Evolutionary conservation across 371 early-diverging fungal genomes (phyloP).

Genomic region (Actinomortierella ambigua): DNA sequence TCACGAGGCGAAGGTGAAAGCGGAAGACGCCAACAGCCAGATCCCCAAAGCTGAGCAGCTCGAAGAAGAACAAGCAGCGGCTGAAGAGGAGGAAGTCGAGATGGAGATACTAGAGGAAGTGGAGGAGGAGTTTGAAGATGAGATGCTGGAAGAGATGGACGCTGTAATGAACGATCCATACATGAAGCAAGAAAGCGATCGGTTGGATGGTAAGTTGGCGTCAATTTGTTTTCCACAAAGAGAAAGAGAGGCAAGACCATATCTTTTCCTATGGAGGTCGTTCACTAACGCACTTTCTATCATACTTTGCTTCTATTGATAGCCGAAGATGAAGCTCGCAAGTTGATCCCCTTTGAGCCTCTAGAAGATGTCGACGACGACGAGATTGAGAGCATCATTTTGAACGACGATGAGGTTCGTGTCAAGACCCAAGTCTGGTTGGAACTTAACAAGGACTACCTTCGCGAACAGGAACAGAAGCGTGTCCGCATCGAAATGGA

Average conservation of each 20-base stretch:
- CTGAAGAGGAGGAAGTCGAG: slow-evolving; percentile 29
- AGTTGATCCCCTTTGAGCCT: slow-evolving; percentile 23
- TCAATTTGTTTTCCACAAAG: neutral
- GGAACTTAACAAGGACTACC: slow-evolving; percentile 83
- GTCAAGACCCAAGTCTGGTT: slow-evolving; percentile 86
- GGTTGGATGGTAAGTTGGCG: slow-evolving; percentile 45
- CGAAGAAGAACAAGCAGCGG: slow-evolving; percentile 17
- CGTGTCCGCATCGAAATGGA: slow-evolving; percentile 51
- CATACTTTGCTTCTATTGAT: neutral
- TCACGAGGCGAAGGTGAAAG: slow-evolving; percentile 8
- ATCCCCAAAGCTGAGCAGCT: slow-evolving; percentile 1
- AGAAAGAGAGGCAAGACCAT: too few species aligned
- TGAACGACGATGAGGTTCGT: slow-evolving; percentile 77
- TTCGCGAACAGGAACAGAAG: slow-evolving; percentile 70
- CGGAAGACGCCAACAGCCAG: slow-evolving; percentile 7
- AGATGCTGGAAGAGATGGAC: slow-evolving; percentile 45
- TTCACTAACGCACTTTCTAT: too few species aligned
- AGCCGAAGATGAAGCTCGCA: slow-evolving; percentile 43
- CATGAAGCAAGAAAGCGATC: slow-evolving; percentile 31
- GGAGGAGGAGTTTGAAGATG: slow-evolving; percentile 40
- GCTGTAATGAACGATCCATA: slow-evolving; percentile 51
- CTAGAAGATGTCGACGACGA: slow-evolving; percentile 80
- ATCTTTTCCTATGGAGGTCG: too few species aligned
- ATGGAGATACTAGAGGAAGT: slow-evolving; percentile 35
- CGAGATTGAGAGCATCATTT: slow-evolving; percentile 72